Conservation (phyloP, 306 rosid genomes). For the Rubus idaeus region DNA sequence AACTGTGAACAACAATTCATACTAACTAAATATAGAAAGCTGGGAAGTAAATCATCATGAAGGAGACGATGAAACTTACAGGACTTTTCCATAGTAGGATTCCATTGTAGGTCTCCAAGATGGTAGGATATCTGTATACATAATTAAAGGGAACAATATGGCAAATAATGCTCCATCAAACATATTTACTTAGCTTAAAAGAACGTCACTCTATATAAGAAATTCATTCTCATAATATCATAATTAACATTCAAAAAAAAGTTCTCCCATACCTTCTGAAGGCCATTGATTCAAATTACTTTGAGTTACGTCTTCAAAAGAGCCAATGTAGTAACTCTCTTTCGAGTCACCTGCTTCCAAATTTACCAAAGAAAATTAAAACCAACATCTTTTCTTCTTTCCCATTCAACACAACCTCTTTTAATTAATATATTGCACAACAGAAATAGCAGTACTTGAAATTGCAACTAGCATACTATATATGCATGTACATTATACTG, state of each 20-base stretch:
- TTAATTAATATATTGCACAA: no score
- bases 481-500: neutral
- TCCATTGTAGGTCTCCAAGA: constrained; percentile 74
- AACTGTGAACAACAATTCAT: neutral
- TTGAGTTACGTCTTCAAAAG: constrained; percentile 43
- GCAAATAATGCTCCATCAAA: neutral
- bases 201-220: neutral
- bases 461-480: neutral
- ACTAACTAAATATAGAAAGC: neutral
- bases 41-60: neutral
- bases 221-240: no score
- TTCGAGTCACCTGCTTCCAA: constrained; percentile 65
- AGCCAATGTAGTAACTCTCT: constrained; percentile 71
- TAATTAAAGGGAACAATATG: constrained; percentile 22
- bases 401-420: neutral
- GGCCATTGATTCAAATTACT: constrained; percentile 80
- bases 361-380: constrained; percentile 4
- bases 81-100: constrained; percentile 43
- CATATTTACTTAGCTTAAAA: neutral
- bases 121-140: constrained; percentile 55
- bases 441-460: neutral
- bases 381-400: neutral
- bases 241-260: neutral
- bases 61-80: constrained; percentile 50
- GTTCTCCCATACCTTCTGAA: constrained; percentile 44